phyloP scores from a whole-genome alignment of 2,329 filamentous ascomycete genomes.

The Pestalotiopsis sp. region DNA sequence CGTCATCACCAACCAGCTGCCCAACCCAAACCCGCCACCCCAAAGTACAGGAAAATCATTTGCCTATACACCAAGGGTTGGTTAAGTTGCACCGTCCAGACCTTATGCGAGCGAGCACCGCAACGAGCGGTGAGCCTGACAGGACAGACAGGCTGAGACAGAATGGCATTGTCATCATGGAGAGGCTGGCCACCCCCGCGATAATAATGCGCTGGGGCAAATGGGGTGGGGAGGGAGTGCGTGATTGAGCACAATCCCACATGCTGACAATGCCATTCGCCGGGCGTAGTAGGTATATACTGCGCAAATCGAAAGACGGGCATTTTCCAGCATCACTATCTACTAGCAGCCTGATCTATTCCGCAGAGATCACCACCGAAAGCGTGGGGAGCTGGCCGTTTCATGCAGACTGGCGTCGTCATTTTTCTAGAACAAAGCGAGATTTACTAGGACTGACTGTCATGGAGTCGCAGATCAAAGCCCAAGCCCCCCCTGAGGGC shows the following conservation, averaged over 20 bases:
- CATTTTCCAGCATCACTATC: background rate
- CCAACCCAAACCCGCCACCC: background rate
- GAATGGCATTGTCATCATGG: background rate
- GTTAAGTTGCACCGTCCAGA: background rate
- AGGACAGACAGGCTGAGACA: background rate
- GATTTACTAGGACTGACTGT: background rate
- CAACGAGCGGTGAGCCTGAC: background rate
- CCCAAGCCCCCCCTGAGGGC: background rate
- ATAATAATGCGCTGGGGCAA: background rate
- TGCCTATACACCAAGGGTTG: background rate
- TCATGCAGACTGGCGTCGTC: conserved; percentile 12
- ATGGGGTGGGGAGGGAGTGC: background rate
- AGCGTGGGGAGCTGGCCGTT: conserved; percentile 4
- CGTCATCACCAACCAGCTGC: background rate
- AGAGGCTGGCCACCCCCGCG: background rate
- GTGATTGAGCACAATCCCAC: background rate
- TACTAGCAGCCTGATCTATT: background rate
- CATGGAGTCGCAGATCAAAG: conserved; percentile 5
- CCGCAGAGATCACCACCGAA: background rate
- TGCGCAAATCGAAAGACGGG: background rate
- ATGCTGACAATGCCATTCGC: background rate
- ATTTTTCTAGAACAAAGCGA: conserved; percentile 4
- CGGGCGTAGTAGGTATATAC: background rate
- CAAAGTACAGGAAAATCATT: background rate
- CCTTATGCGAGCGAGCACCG: background rate